Evolutionary conservation across 208 protist species (phyloP).

Genomic region (Crithidia thermophila): DNA sequence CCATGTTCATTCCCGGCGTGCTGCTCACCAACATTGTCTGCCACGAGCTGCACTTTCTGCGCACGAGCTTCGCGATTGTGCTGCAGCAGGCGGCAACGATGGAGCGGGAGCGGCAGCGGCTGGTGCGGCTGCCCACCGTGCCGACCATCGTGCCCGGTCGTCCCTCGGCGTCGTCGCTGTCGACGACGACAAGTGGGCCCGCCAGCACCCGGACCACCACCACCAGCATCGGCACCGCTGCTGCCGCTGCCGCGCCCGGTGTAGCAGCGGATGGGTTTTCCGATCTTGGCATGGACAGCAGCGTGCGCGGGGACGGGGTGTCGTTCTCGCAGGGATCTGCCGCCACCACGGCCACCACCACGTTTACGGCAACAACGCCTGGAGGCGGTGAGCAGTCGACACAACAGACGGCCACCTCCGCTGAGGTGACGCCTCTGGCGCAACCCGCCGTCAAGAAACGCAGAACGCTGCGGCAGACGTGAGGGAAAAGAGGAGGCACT

Average conservation of each 20-base stretch:
- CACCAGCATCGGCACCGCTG: background rate
- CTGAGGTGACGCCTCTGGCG: slow-evolving; percentile 20
- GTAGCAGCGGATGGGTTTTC: slow-evolving; percentile 3
- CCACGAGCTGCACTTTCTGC: slow-evolving; percentile 81
- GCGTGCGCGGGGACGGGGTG: slow-evolving; percentile 15
- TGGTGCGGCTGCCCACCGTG: slow-evolving; percentile 29
- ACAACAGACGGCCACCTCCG: slow-evolving; percentile 18
- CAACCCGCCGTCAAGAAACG: slow-evolving; percentile 79
- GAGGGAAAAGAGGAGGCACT: background rate
- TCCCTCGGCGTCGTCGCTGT: slow-evolving; percentile 2
- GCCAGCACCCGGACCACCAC: slow-evolving; percentile 30
- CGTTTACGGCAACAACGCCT: slow-evolving; percentile 17
- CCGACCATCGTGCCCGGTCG: slow-evolving; percentile 6
- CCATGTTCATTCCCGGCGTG: slow-evolving; percentile 87
- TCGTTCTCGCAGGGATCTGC: slow-evolving; percentile 30
- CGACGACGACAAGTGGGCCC: background rate
- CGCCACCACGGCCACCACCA: slow-evolving; percentile 22
- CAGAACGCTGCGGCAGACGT: slow-evolving; percentile 82
- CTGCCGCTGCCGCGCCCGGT: background rate
- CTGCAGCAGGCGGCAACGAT: slow-evolving; percentile 71
- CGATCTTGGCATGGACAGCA: slow-evolving; percentile 13
- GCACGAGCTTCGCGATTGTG: slow-evolving; percentile 71
- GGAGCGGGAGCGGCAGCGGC: slow-evolving; percentile 50
- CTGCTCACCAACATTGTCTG: slow-evolving; percentile 86
- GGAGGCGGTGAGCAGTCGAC: slow-evolving; percentile 5